Evolutionary conservation across 2,329 filamentous ascomycete species (phyloP).

Genomic region (Alternaria triticimaculans): DNA sequence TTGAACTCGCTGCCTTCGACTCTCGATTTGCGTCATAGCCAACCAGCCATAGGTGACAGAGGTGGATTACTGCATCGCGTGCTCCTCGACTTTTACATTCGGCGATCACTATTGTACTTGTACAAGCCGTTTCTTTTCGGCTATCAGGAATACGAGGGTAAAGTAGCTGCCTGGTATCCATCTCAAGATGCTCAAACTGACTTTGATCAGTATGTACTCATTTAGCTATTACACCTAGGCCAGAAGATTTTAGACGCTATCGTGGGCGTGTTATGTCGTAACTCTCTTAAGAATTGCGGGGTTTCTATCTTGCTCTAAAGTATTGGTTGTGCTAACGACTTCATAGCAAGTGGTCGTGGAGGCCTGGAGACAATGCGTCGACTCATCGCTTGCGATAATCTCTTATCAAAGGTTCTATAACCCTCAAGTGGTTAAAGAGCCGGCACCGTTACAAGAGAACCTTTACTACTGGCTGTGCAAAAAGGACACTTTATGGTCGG

Average conservation of each 20-base stretch:
- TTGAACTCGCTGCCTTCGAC: constrained; percentile 15
- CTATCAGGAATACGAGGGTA: constrained; percentile 6
- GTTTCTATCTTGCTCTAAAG: too few species aligned
- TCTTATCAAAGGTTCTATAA: constrained; percentile 27
- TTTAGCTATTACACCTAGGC: too few species aligned
- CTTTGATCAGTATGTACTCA: too few species aligned
- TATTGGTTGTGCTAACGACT: neutral
- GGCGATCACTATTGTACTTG: constrained; percentile 23
- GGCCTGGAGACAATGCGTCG: constrained; percentile 23
- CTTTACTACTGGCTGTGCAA: constrained; percentile 40
- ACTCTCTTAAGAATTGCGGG: too few species aligned
- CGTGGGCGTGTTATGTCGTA: too few species aligned
- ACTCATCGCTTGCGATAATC: constrained; percentile 26
- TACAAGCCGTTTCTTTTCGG: constrained; percentile 30
- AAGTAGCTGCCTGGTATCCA: too few species aligned
- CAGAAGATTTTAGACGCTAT: too few species aligned
- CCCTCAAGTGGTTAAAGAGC: neutral
- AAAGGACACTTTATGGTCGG: constrained; percentile 40
- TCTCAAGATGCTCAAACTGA: too few species aligned
- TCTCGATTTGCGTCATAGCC: constrained; percentile 12
- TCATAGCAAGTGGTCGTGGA: constrained; percentile 3
- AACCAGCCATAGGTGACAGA: neutral
- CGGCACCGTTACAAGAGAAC: constrained; percentile 21
- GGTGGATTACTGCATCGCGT: constrained; percentile 22
- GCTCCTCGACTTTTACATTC: constrained; percentile 25